Evolutionary conservation across 2,329 filamentous ascomycete species (phyloP).

Genomic region (Fusarium xylarioides): DNA sequence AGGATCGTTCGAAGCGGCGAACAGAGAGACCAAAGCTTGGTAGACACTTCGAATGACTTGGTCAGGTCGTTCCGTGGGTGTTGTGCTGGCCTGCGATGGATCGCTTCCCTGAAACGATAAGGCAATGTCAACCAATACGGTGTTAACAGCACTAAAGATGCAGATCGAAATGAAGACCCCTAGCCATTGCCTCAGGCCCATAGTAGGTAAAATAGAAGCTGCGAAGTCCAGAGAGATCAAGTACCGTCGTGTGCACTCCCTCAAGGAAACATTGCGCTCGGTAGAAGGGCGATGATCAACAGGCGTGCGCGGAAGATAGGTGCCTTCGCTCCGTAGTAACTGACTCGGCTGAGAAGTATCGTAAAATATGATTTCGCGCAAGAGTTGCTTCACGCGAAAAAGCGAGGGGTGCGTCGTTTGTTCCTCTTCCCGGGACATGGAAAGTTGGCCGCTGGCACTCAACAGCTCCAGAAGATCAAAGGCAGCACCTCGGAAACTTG

Average conservation of each 20-base stretch:
- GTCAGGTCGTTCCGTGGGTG: slow-evolving; percentile 25
- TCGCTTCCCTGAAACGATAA: slow-evolving; percentile 25
- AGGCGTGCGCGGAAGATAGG: slow-evolving; percentile 31
- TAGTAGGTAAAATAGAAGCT: slow-evolving; percentile 50
- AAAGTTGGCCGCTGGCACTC: slow-evolving; percentile 59
- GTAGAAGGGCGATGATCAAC: slow-evolving; percentile 58
- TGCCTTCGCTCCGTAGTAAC: slow-evolving; percentile 43
- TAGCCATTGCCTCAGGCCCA: slow-evolving; percentile 58
- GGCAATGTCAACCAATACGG: slow-evolving; percentile 59
- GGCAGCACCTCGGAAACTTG: slow-evolving; percentile 58
- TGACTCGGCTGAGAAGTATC: slow-evolving; percentile 61
- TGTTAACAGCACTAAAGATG: slow-evolving; percentile 66
- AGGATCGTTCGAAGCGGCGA: slow-evolving; percentile 56
- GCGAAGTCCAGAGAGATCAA: slow-evolving; percentile 62
- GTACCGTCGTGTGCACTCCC: slow-evolving; percentile 61
- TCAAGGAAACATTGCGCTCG: slow-evolving; percentile 58
- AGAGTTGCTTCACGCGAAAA: slow-evolving; percentile 63
- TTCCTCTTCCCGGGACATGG: slow-evolving; percentile 58
- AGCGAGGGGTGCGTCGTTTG: slow-evolving; percentile 59
- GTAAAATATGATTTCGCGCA: slow-evolving; percentile 64
- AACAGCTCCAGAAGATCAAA: slow-evolving; percentile 65
- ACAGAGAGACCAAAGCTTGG: slow-evolving; percentile 60
- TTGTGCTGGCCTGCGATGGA: slow-evolving; percentile 10
- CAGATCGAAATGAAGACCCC: slow-evolving; percentile 64
- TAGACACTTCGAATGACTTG: slow-evolving; percentile 59